Evolutionary conservation across 148 eudicot species (phyloP), one percentile per base, ranked within the genome.

Genomic region (Agrostemma githago): DNA sequence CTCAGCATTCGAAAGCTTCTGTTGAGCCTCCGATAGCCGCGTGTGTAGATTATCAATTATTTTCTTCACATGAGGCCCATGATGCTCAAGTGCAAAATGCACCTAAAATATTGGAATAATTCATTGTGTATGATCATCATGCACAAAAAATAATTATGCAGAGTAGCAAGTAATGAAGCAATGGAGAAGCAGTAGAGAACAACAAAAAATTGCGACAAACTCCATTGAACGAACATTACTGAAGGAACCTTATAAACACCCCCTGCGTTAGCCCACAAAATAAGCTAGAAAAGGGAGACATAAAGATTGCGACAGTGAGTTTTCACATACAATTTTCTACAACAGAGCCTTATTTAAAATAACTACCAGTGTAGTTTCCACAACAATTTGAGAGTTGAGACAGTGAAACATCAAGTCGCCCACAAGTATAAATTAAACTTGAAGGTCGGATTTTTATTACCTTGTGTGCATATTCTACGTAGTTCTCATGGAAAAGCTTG

Each of bases 401-500:
- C 68, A 39, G 4, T 12, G 43, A 38, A 64, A 64, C 7, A 64
- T 15, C 6, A 9, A 2, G 12, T 4, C 5, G 11, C 19, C n/a
- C 68, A 64, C 17, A 63, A 63, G 42, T 12, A 4, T 37, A n/a
- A n/a, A n/a, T n/a, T n/a, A n/a, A n/a, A 79, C n/a, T 66, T 9
- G 21, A 62, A 65, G 21, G 68, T 56, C 66, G 17, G 38, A 34
- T n/a, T 78, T 7, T 37, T n/a, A 8, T 70, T 84, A 84, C 87
- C 87, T 84, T 84, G 62, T 84, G 87, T 5, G 84, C 97, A 82
- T 95, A 95, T 81, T 92, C 97, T 78, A 90, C 90, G 53, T 95
- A 92, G 82, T 89, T 95, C 79, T 92, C 98, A 83, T 92, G 96
- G 72, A 95, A 95, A 76, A 92, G 89, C 87, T 90, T 92, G 84